Base-by-base conservation (phyloP, 495 filamentous ascomycete genomes). In the Annulohypoxylon stygium region DNA sequence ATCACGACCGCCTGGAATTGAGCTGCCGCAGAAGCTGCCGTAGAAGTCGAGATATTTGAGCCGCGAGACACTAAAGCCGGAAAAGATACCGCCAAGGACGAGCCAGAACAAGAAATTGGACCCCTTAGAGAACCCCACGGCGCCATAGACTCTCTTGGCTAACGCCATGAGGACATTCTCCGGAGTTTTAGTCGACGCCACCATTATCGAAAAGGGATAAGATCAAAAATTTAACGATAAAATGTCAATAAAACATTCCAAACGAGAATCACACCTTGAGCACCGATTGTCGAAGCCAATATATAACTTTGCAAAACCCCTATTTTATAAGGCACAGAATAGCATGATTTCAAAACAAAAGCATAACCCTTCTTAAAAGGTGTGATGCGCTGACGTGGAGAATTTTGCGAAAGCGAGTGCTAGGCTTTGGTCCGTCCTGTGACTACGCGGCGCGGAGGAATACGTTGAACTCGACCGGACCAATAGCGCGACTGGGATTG, bases 31-130 rank as follows among this genome's bases (percentile, higher is more conserved):
- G 37, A 79, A 79, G 14, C 65, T 50, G 23, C 77, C 77, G 23
- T 62, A 68, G 61, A 85, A 67, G 72, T 83, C 67, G n/a, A 86
- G 68, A 69, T 81, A 84, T 18, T 43, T 50, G 39, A 83, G 14
- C 39, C 77, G 75, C 39, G 63, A 61, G 11, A 81, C 43, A 11
- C 67, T 26, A 51, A 83, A 83, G 4, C 68, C 72, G 43, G 81
- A 26, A 47, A 81, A 64, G 34, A 71, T 59, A 14, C 78, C 78
- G 41, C 71, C 73, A 59, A 80, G 76, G 9, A 81, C 33, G 20
- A 81, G 39, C 80, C 80, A 83, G 26, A 83, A 60, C 61, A 71
- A 76, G 64, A 84, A 82, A 60, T 83, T 83, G 74, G 81, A 82
- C 18, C 54, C 68, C 61, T 78, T 80, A 5, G 71, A 68, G 64